Conservation (phyloP, 1,284 basidiomycete genomes). For the Cutaneotrichosporon dermatis region DNA sequence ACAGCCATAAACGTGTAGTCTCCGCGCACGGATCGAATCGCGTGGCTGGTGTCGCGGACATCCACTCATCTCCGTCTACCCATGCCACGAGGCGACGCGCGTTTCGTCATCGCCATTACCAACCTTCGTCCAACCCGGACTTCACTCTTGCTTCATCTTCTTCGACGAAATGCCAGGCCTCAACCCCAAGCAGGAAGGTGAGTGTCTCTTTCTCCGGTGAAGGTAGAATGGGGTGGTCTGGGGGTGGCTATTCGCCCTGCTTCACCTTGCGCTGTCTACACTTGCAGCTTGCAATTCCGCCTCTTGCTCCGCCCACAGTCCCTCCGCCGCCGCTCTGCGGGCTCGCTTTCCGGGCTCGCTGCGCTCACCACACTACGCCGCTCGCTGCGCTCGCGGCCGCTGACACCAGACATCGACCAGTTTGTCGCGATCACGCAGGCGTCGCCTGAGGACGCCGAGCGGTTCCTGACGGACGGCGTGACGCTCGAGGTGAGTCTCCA, state of each 20-base stretch:
- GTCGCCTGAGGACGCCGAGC: constrained; percentile 34
- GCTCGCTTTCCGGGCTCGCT: too few species aligned
- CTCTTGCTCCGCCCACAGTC: too few species aligned
- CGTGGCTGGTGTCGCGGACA: background rate
- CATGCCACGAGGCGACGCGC: background rate
- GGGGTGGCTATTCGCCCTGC: too few species aligned
- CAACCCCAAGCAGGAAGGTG: constrained; percentile 35
- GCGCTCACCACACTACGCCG: too few species aligned
- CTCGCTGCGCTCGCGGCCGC: too few species aligned
- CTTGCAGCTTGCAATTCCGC: too few species aligned
- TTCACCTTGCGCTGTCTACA: too few species aligned
- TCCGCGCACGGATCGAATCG: background rate
- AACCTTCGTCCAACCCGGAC: too few species aligned
- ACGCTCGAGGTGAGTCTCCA: constrained; percentile 38
- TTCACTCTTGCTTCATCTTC: background rate
- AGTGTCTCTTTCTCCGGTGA: constrained; percentile 2
- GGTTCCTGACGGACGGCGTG: constrained; percentile 40
- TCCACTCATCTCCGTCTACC: background rate
- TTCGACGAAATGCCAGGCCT: constrained; percentile 35
- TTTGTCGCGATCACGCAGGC: constrained; percentile 47
- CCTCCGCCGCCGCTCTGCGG: too few species aligned
- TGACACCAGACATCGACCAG: constrained; percentile 38
- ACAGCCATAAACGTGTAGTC: too few species aligned
- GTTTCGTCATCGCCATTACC: background rate
- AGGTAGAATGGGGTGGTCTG: too few species aligned